phyloP scores from a whole-genome alignment of 2,329 filamentous ascomycete species.

The Claviceps lovelessii region DNA sequence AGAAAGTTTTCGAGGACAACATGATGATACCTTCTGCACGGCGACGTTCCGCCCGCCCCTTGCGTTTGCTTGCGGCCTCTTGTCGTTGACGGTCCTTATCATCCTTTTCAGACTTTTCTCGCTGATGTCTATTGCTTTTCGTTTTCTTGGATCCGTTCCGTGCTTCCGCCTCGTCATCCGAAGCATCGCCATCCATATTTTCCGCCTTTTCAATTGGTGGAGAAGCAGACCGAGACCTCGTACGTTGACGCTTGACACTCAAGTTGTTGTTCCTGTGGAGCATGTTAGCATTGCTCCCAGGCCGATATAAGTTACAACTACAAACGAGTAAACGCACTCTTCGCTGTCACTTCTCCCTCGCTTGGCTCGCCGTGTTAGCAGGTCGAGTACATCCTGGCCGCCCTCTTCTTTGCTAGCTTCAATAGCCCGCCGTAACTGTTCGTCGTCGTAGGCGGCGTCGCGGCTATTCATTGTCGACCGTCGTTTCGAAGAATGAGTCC shows the following conservation, averaged over 20 bases:
- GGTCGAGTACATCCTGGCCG: conserved; percentile 33
- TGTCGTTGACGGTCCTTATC: conserved; percentile 60
- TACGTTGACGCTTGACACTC: conserved; percentile 68
- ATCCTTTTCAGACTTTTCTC: conserved; percentile 51
- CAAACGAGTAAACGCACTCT: conserved; percentile 50
- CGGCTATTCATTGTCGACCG: conserved; percentile 96
- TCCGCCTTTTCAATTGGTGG: conserved; percentile 34
- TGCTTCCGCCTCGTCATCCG: conserved; percentile 51
- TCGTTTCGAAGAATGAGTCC: conserved; percentile 55
- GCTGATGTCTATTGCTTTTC: conserved; percentile 44
- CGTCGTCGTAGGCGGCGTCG: conserved; percentile 88
- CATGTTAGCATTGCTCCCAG: conserved; percentile 14
- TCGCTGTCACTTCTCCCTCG: conserved; percentile 81
- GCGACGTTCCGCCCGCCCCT: conserved; percentile 66
- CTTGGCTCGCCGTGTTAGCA: conserved; percentile 55
- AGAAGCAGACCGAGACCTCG: conserved; percentile 58
- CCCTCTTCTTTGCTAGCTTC: conserved; percentile 87
- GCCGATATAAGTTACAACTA: conserved; percentile 6
- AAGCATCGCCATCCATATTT: conserved; percentile 43
- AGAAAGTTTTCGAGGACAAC: neutral
- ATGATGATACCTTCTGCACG: conserved; percentile 55
- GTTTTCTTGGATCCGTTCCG: conserved; percentile 45
- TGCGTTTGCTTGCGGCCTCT: conserved; percentile 66
- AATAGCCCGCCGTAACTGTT: conserved; percentile 73
- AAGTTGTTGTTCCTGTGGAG: conserved; percentile 46